Base-by-base conservation (phyloP, 352 stramenopile species). In the Thalassiosira exigua region DNA sequence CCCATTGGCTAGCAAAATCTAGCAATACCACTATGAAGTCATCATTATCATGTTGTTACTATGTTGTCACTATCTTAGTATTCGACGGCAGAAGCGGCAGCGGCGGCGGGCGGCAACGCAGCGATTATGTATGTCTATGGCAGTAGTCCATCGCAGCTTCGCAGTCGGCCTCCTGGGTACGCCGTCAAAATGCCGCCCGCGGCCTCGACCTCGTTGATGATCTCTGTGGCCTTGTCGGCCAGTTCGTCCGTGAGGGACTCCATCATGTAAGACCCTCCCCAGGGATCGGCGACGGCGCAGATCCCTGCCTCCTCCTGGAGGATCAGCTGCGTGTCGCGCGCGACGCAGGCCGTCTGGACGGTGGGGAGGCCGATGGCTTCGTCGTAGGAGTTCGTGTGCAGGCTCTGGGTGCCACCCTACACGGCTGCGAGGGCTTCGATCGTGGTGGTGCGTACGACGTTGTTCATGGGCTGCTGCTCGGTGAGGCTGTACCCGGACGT, bases 331-430 rank as follows among this genome's bases (percentile, higher is more conserved):
- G 97, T 99, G 83, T 98, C 98, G 60, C 97, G 90, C 4, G 97
- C 97, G 72, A 99, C 97, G 57, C 96, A 93, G 68, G 96, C 96
- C 30, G 94, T 97, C 79, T 98, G 98, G 53, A 98, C 94, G 2
- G 96, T 99, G 5, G 97, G 97, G 50, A 99, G 89, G 30, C 96
- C 96, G 32, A 98, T 90, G 29, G 97, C 97, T 90, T 99, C 97
- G 84, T 99, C 97, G 71, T 98, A 94, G 33, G 95, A 95, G 75
- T 99, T 99, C 24, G 97, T 99, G 75, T 99, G 97, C 39, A 99
- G 90, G 86, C 93, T 98, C 88, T 99, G 97, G 2, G 97, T 98
- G 33, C 97, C 97, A 68, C 96, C 95, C 75, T 96, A 91, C 9
- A 97, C 91, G 19, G 95, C 95, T 14, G 95, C 94, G 80, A 98